Evolutionary conservation across 2,329 filamentous ascomycete species (phyloP).

Genomic region (Daldinia sp.): DNA sequence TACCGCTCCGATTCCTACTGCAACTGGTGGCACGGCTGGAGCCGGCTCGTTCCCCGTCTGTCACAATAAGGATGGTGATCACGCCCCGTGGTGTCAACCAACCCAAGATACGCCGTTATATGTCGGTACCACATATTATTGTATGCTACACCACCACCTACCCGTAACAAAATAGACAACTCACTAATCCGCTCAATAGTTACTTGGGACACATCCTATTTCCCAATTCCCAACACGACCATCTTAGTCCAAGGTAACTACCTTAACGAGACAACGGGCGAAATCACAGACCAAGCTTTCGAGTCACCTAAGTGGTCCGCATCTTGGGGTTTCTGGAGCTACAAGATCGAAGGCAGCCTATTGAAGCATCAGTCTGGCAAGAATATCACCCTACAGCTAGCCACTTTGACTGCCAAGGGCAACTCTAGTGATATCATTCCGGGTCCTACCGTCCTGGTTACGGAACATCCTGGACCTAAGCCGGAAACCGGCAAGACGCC

Average conservation of each 20-base stretch:
- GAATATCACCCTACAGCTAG: conserved; percentile 64
- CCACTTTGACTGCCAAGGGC: conserved; percentile 53
- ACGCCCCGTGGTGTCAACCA: conserved; percentile 66
- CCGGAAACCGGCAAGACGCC: conserved; percentile 52
- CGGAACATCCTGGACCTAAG: conserved; percentile 52
- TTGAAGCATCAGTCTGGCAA: conserved; percentile 55
- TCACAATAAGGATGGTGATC: conserved; percentile 60
- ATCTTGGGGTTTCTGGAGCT: conserved; percentile 62
- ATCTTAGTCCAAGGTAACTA: conserved; percentile 51
- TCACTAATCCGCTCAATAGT: conserved; percentile 54
- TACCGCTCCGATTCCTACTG: conserved; percentile 59
- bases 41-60: conserved; percentile 65
- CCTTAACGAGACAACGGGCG: conserved; percentile 51
- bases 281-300: conserved; percentile 53
- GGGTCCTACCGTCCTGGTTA: conserved; percentile 59
- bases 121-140: conserved; percentile 63
- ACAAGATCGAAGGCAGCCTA: conserved; percentile 56
- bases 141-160: conserved; percentile 50
- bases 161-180: neutral
- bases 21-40: conserved; percentile 56
- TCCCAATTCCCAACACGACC: conserved; percentile 58
- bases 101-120: conserved; percentile 58
- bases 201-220: conserved; percentile 68
- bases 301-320: conserved; percentile 54
- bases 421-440: conserved; percentile 50